phyloP scores from a whole-genome alignment of 148 eudicot species.

The Spergularia bocconei region DNA sequence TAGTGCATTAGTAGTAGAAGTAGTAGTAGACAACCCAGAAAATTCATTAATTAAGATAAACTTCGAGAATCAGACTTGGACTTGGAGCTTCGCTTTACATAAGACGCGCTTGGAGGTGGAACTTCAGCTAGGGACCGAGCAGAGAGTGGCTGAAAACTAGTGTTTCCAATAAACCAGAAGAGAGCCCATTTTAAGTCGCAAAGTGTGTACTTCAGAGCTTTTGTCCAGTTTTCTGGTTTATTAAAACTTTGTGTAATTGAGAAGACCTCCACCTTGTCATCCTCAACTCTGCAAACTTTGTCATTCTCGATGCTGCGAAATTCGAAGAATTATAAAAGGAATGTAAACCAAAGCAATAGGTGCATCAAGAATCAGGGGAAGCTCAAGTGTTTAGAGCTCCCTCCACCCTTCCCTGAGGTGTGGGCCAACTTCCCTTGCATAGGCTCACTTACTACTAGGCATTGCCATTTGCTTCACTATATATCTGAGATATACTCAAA shows the following conservation, averaged over 20 bases:
- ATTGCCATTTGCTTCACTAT: too few species aligned
- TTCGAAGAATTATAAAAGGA: not conserved
- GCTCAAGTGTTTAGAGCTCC: constrained; percentile 2
- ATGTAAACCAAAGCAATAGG: not conserved
- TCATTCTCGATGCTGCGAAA: constrained; percentile 20
- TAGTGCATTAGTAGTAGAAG: not conserved
- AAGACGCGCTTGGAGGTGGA: constrained; percentile 51
- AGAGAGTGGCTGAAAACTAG: constrained; percentile 86
- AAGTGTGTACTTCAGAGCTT: constrained; percentile 94
- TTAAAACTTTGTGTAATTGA: constrained; percentile 97
- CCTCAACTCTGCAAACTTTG: constrained; percentile 66
- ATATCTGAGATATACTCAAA: too few species aligned
- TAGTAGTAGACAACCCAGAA: not conserved
- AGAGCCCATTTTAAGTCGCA: constrained; percentile 98
- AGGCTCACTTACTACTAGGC: not conserved
- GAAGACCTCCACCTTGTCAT: constrained; percentile 76
- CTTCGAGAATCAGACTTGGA: constrained; percentile 25
- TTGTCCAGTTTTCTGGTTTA: constrained; percentile 94
- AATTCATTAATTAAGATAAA: constrained; percentile 8
- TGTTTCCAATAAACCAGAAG: constrained; percentile 94
- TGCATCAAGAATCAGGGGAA: not conserved
- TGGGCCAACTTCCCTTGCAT: not conserved
- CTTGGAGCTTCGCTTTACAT: constrained; percentile 46
- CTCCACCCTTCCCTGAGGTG: not conserved
- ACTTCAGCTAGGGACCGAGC: constrained; percentile 48